Conservation (phyloP, 2,329 filamentous ascomycete genomes). For the Didymella glomerata region DNA sequence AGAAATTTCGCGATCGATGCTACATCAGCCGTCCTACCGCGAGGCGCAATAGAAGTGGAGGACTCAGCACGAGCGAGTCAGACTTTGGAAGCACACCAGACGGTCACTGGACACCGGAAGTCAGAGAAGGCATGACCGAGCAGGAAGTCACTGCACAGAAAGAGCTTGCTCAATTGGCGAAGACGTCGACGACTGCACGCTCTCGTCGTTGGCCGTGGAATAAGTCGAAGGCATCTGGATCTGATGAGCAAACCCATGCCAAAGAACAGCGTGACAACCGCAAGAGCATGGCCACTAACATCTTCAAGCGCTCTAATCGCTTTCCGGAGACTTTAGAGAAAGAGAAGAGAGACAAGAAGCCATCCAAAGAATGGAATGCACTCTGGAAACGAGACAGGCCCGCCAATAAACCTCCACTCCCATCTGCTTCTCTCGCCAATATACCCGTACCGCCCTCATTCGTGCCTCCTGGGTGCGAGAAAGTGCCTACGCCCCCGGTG, state of each 20-base stretch:
- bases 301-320: slow-evolving; percentile 32
- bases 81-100: slow-evolving; percentile 22
- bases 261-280: not conserved
- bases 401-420: not conserved
- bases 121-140: slow-evolving; percentile 16
- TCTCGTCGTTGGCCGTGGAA: slow-evolving; percentile 35
- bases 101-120: slow-evolving; percentile 10
- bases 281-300: slow-evolving; percentile 25
- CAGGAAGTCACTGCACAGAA: slow-evolving; percentile 20
- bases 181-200: slow-evolving; percentile 21
- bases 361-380: not conserved
- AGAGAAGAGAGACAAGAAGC: slow-evolving; percentile 13
- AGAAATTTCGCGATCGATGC: slow-evolving; percentile 25
- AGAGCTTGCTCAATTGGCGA: slow-evolving; percentile 30
- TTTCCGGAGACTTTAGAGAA: slow-evolving; percentile 19
- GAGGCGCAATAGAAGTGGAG: slow-evolving; percentile 23
- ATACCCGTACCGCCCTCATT: slow-evolving; percentile 37
- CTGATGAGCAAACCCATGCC: slow-evolving; percentile 11
- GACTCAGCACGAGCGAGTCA: slow-evolving; percentile 26
- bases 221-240: slow-evolving; percentile 11
- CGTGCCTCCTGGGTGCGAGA: slow-evolving; percentile 38
- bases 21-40: slow-evolving; percentile 22
- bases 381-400: slow-evolving; percentile 19
- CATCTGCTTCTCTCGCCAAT: slow-evolving; percentile 21
- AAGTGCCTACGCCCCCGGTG: slow-evolving; percentile 40